Conservation (phyloP, 352 stramenopile genomes). For the Blastocystis sp. region DNA sequence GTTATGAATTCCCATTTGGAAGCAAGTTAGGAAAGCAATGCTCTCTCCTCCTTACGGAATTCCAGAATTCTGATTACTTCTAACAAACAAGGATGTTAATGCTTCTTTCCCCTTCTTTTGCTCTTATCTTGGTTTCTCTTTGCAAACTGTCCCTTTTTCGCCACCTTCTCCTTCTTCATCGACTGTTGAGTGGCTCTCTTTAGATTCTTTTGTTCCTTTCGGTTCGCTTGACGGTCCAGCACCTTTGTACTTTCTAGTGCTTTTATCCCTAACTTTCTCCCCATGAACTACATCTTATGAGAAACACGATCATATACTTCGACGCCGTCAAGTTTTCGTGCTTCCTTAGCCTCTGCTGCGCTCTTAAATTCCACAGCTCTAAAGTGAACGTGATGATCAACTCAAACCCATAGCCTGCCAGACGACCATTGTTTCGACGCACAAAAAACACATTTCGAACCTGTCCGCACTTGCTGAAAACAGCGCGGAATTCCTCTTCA, state of each 20-base stretch:
- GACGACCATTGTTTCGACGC: neutral
- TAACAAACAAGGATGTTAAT: neutral
- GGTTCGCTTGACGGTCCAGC: constrained; percentile 15
- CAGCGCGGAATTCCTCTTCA: neutral
- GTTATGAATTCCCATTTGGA: constrained; percentile 93
- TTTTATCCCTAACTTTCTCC: neutral
- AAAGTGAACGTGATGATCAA: neutral
- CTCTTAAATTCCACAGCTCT: constrained; percentile 27
- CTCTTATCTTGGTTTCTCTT: neutral
- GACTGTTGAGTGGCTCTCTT: neutral
- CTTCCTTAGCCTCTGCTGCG: neutral
- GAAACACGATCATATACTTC: neutral
- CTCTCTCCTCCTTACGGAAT: neutral
- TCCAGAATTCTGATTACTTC: neutral
- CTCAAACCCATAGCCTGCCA: constrained; percentile 13
- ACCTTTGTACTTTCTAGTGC: constrained; percentile 6
- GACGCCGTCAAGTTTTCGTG: neutral
- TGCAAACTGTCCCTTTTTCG: neutral
- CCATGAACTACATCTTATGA: neutral
- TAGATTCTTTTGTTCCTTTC: neutral
- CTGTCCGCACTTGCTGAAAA: neutral
- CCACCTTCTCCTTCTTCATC: constrained; percentile 23
- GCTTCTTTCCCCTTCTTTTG: neutral
- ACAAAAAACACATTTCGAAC: constrained; percentile 7
- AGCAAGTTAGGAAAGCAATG: neutral